phyloP scores from a whole-genome alignment of 805 yeast species.

The Deakozyma indianensis region DNA sequence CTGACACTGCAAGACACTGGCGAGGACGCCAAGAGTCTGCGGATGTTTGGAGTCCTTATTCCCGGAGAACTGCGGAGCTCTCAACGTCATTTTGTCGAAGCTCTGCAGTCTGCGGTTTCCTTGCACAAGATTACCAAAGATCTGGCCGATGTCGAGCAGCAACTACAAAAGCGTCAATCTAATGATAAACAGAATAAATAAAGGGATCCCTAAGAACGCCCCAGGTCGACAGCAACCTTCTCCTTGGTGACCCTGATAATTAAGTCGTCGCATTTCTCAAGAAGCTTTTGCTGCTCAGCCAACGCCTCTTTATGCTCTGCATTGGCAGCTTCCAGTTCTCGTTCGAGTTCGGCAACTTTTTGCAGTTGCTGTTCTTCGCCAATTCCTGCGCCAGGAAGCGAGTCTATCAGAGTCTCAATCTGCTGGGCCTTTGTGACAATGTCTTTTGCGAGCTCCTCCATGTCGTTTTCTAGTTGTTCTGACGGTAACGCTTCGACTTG shows the following conservation, averaged over 20 bases:
- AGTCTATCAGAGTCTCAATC: slow-evolving; percentile 68
- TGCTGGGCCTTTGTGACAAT: slow-evolving; percentile 77
- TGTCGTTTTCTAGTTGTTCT: slow-evolving; percentile 25
- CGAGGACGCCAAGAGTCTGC: not conserved
- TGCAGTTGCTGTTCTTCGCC: slow-evolving; percentile 59
- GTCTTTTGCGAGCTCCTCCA: slow-evolving; percentile 70
- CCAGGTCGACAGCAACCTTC: slow-evolving; percentile 17
- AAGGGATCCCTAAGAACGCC: too few species aligned
- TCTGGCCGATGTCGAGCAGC: not conserved
- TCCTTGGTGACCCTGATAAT: slow-evolving; percentile 48
- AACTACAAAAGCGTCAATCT: too few species aligned
- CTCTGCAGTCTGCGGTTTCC: not conserved
- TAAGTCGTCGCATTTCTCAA: slow-evolving; percentile 48
- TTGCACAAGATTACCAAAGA: not conserved
- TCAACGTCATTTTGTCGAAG: not conserved
- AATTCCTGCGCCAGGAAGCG: slow-evolving; percentile 86
- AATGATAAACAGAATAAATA: too few species aligned
- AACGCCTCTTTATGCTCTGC: slow-evolving; percentile 40
- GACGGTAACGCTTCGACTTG: slow-evolving; percentile 19
- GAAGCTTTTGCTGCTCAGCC: slow-evolving; percentile 46
- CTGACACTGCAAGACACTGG: not conserved
- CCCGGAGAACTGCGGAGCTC: not conserved
- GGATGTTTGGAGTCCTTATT: not conserved
- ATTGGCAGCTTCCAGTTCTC: slow-evolving; percentile 48
- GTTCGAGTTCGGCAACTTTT: slow-evolving; percentile 46